Conservation (phyloP, 2,329 filamentous ascomycete genomes). For the Endothia cerciana region DNA sequence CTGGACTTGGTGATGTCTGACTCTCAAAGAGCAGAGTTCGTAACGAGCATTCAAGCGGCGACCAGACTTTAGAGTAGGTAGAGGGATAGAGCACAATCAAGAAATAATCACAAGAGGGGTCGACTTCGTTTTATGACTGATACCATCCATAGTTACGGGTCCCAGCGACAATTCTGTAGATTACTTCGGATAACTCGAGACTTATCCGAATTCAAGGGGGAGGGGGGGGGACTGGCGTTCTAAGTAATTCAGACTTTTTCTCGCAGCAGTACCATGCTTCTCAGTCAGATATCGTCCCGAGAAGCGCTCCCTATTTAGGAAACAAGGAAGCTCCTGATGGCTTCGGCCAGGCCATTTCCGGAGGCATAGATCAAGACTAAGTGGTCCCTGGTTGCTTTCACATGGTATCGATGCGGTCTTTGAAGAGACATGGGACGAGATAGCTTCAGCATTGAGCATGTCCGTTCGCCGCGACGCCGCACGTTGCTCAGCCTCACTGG, state of each 20-base stretch:
- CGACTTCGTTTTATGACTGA: not conserved
- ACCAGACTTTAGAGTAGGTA: not conserved
- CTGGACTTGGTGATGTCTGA: not conserved
- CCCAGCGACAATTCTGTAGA: not conserved
- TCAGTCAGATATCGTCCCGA: not conserved
- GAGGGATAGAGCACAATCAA: not conserved
- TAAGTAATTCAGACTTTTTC: not conserved
- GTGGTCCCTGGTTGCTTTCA: not conserved
- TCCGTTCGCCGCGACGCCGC: not conserved
- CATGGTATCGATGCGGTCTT: not conserved
- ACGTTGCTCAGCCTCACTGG: not conserved
- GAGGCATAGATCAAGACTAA: not conserved
- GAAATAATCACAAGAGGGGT: not conserved
- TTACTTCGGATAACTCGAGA: conserved; percentile 6
- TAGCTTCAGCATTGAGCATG: not conserved
- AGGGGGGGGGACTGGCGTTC: not conserved
- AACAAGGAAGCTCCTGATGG: conserved; percentile 7
- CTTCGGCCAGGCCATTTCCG: conserved; percentile 5
- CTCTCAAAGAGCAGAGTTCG: not conserved
- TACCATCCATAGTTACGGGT: not conserved
- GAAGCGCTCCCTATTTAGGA: no score
- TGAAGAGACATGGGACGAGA: conserved; percentile 1
- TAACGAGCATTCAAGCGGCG: not conserved
- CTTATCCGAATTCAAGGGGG: not conserved
- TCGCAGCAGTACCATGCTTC: not conserved